Base-by-base conservation (phyloP, 768 basidiomycete genomes). In the Tricholoma sp. region DNA sequence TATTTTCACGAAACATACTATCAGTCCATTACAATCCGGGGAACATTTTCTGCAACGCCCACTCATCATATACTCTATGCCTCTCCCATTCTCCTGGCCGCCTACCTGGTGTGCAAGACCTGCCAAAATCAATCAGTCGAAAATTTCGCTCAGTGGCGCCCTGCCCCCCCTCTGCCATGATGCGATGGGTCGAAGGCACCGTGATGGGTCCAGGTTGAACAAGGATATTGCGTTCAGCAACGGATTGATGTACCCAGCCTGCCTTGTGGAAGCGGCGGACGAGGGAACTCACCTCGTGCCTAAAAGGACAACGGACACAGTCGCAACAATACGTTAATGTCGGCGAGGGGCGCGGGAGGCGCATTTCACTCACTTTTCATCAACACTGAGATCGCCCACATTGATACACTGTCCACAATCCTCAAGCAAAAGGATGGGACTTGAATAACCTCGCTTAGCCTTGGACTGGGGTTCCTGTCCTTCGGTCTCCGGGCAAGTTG, bases 351-450 rank as follows among this genome's bases (percentile, higher is more conserved):
- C n/a, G n/a, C n/a, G n/a, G n/a, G n/a, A n/a, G n/a, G n/a, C n/a
- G n/a, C n/a, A n/a, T n/a, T 34, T 11, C 32, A 46, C 68, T 57
- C 45, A 76, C 75, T 60, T 65, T 46, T 80, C 78, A 50, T 82
- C 80, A 3, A 60, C 2, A 0, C 58, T 69, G 41, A 79, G 64
- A 4, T 54, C 18, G 0, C 58, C n/a, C 0, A 69, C 39, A 0
- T 66, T 7, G 32, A 34, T 11, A 11, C 32, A 52, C 4, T 78
- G 63, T 9, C 78, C 78, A 54, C 79, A 79, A 45, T 76, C 61
- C 62, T 81, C 78, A 0, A 79, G 49, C 11, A 81, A 68, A 19
- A 81, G 56, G 39, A 79, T 74, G 0, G 77, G 74, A 57, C 77
- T 77, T 32, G 71, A 62, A 59, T 72, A 72, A 2, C 61, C 61